Evolutionary conservation across 495 filamentous ascomycete genomes (phyloP).

Genomic region (Cenococcum geophilum): DNA sequence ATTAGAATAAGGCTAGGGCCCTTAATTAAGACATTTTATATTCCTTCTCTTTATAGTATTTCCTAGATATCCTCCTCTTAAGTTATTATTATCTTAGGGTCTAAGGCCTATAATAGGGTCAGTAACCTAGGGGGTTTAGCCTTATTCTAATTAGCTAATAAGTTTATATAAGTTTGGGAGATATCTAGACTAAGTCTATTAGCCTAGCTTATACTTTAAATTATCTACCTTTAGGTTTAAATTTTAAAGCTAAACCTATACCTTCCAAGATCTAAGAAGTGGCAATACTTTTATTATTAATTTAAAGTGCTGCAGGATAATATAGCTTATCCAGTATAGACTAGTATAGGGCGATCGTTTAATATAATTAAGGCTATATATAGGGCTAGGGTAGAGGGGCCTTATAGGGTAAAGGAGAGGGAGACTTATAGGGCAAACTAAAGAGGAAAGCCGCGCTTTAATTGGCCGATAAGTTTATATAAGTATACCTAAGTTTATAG

Average conservation of each 20-base stretch:
- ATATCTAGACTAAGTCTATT: background rate
- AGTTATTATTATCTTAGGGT: too few relatives aligned
- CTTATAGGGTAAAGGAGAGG: background rate
- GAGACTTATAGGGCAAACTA: background rate
- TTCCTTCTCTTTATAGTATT: too few relatives aligned
- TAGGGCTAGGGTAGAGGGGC: too few relatives aligned
- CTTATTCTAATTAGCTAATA: too few relatives aligned
- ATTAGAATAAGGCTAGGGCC: too few relatives aligned
- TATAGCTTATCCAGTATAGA: background rate
- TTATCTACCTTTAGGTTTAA: background rate
- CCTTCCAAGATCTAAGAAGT: background rate
- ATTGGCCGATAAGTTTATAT: background rate
- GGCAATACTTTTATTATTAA: background rate
- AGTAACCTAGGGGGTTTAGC: background rate
- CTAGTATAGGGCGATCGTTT: background rate
- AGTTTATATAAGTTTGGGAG: too few relatives aligned
- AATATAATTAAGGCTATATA: too few relatives aligned
- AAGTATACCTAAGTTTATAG: background rate
- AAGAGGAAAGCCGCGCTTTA: background rate
- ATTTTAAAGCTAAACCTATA: background rate
- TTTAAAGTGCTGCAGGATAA: background rate
- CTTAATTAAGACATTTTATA: too few relatives aligned
- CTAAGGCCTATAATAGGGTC: background rate
- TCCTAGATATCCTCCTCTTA: too few relatives aligned
- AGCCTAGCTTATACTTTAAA: background rate